Evolutionary conservation across 164 flowering plant species (phyloP).

Genomic region (Tetrastigma voinierianum): DNA sequence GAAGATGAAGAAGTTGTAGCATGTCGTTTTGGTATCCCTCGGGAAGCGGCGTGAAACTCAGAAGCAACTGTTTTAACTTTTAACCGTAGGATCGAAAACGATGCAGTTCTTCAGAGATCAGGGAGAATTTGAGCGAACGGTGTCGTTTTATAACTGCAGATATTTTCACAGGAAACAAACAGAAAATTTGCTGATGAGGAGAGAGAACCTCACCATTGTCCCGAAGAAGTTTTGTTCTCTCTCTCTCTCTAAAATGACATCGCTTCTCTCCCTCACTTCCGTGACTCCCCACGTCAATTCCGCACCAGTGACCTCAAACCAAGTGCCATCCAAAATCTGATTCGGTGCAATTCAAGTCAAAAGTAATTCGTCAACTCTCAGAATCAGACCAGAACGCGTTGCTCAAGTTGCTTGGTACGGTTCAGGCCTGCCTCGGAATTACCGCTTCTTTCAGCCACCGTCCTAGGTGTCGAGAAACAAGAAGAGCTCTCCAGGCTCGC

Average conservation of each 20-base stretch:
- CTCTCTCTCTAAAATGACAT: conserved; percentile 27
- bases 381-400: conserved; percentile 48
- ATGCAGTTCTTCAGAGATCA: too few species aligned
- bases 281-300: conserved; percentile 13
- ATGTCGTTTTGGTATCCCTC: too few species aligned
- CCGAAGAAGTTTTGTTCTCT: background rate
- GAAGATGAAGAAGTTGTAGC: too few species aligned
- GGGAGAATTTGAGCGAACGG: too few species aligned
- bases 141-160: too few species aligned
- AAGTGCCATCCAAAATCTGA: conserved; percentile 7
- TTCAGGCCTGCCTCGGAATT: conserved; percentile 82
- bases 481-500: conserved; percentile 21
- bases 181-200: too few species aligned
- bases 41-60: too few species aligned
- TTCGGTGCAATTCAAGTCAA: conserved; percentile 32
- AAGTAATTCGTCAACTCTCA: conserved; percentile 16
- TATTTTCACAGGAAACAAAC: too few species aligned
- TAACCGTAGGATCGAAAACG: too few species aligned
- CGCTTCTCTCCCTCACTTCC: conserved; percentile 24
- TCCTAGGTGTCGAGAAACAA: conserved; percentile 17
- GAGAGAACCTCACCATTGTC: too few species aligned
- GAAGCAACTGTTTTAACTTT: too few species aligned
- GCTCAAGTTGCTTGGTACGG: conserved; percentile 86
- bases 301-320: conserved; percentile 8
- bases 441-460: conserved; percentile 73